Conservation (phyloP, 306 rosid species). For the Prinsepia uniflora region DNA sequence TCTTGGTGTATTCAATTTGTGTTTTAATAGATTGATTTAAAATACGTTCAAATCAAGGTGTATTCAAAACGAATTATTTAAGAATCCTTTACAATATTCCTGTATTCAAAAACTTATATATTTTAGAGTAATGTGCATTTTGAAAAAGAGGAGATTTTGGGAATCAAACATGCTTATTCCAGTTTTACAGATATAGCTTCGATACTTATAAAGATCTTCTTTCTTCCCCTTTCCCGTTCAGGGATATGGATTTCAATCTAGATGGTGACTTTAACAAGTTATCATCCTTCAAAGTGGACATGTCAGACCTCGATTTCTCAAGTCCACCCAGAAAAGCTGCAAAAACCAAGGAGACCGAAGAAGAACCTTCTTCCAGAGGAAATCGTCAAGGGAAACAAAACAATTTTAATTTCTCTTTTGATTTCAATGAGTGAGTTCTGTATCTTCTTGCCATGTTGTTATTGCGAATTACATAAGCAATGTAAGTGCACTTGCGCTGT, state of each 20-base stretch:
- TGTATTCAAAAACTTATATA: too few relatives aligned
- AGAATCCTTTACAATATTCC: too few relatives aligned
- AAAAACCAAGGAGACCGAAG: conserved; percentile 48
- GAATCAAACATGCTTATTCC: background rate
- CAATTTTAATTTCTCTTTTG: conserved; percentile 57
- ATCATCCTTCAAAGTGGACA: conserved; percentile 80
- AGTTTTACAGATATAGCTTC: conserved; percentile 8
- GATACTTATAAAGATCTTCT: conserved; percentile 16
- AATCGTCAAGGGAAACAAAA: conserved; percentile 39
- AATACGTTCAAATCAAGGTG: too few relatives aligned
- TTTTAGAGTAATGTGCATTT: background rate
- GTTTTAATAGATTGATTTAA: too few relatives aligned
- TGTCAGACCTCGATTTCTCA: conserved; percentile 81
- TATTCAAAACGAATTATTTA: too few relatives aligned
- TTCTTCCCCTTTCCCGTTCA: conserved; percentile 28
- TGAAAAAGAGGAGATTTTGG: background rate
- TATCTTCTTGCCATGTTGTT: conserved; percentile 10
- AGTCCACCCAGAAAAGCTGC: conserved; percentile 45
- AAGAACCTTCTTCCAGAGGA: conserved; percentile 49
- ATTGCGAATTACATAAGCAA: conserved; percentile 12
- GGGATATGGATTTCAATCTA: conserved; percentile 84
- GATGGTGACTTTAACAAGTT: conserved; percentile 72
- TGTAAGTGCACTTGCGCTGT: conserved; percentile 12
- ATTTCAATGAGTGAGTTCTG: conserved; percentile 73
- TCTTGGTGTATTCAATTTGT: too few relatives aligned